A percentile compares a stretch with the other conserved stretches of the same genome.
phyloP scores from a whole-genome alignment of 257 asterid species.

The Solanum stenotomum region DNA sequence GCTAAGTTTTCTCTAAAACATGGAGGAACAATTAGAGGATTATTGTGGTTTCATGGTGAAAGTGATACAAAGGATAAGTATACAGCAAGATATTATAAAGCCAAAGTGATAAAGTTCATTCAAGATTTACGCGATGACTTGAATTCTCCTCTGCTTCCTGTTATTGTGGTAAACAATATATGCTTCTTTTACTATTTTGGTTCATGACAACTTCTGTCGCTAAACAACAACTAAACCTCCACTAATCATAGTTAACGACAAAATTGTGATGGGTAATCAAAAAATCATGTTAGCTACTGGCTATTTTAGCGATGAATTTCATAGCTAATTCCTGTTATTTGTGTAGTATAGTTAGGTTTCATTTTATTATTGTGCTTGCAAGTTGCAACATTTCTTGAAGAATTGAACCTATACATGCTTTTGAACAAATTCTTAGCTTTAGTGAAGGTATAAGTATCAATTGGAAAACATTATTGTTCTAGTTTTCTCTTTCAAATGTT shows the following conservation, averaged over 20 bases:
- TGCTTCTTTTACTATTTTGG: not conserved
- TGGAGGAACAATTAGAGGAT: conserved; percentile 13
- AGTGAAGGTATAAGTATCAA: not conserved
- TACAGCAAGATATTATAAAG: not conserved
- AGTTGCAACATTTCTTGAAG: not conserved
- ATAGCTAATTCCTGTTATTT: not conserved
- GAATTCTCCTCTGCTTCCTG: not conserved
- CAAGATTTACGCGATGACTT: not conserved
- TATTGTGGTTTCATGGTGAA: conserved; percentile 25
- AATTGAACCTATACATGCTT: not conserved
- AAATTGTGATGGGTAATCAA: not conserved
- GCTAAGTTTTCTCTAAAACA: not conserved
- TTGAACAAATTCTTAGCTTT: not conserved
- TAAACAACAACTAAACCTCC: not conserved
- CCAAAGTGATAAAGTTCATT: not conserved
- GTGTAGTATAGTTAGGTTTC: not conserved
- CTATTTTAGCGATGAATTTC: not conserved
- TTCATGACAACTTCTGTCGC: not conserved
- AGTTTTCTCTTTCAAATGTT: not conserved
- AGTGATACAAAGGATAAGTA: not conserved
- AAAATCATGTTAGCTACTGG: not conserved
- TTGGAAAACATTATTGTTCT: not conserved
- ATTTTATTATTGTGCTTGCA: not conserved
- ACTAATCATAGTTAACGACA: not conserved
- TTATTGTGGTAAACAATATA: not conserved